Evolutionary conservation across 2,329 filamentous ascomycete genomes (phyloP).

Genomic region (Karstenula rhodostoma): DNA sequence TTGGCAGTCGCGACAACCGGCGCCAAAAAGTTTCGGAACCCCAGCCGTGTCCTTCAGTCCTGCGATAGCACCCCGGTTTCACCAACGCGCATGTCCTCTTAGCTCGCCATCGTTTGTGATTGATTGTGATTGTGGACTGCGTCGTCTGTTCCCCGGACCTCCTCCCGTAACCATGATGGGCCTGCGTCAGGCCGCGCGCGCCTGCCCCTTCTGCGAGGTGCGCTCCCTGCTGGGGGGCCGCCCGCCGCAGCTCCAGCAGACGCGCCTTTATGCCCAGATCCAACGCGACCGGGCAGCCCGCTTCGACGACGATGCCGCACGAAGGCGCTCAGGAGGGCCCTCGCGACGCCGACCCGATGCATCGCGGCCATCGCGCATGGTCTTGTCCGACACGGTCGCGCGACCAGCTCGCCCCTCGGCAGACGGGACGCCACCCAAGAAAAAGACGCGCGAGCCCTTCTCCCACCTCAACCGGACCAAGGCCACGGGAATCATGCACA

Average conservation of each 20-base stretch:
- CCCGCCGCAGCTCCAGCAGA: slow-evolving; percentile 35
- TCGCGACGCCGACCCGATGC: slow-evolving; percentile 38
- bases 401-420: slow-evolving; percentile 23
- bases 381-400: slow-evolving; percentile 54
- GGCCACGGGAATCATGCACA: slow-evolving; percentile 35
- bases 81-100: background rate
- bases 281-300: slow-evolving; percentile 31
- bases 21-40: slow-evolving; percentile 16
- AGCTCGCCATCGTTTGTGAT: background rate
- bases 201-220: slow-evolving; percentile 56
- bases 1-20: slow-evolving; percentile 12
- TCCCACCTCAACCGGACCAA: slow-evolving; percentile 43
- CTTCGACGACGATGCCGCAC: slow-evolving; percentile 16
- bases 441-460: slow-evolving; percentile 40
- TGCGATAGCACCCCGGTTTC: background rate
- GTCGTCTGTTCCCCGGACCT: background rate
- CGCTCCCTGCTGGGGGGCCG: slow-evolving; percentile 31
- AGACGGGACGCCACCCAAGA: slow-evolving; percentile 31
- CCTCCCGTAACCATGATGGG: slow-evolving; percentile 35
- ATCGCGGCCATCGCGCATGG: slow-evolving; percentile 58
- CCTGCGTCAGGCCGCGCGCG: slow-evolving; percentile 36
- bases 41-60: slow-evolving; percentile 4
- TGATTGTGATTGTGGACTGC: too few species aligned
- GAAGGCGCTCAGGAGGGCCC: slow-evolving; percentile 18
- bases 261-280: slow-evolving; percentile 48